These are phyloP conservation scores for Daedaleopsis sinensis DNA, from an alignment of 768 basidiomycete genomes.

Conservation along the genomic window DNA sequence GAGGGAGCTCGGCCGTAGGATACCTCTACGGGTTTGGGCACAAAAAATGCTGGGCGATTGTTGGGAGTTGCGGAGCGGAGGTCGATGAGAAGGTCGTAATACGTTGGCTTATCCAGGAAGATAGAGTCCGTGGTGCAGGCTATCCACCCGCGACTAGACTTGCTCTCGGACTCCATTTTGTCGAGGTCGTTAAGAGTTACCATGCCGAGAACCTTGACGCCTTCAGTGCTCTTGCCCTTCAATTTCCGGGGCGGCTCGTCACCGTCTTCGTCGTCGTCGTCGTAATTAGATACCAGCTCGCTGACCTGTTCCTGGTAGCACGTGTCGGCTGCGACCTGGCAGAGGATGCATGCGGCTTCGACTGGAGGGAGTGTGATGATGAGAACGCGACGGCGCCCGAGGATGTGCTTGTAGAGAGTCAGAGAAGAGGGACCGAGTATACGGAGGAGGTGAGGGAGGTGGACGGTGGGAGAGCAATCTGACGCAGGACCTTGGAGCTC, in stretches of 20 bases:
- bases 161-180: slow-evolving; percentile 56
- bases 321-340: slow-evolving; percentile 63
- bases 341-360: slow-evolving; percentile 75
- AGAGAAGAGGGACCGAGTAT: slow-evolving; percentile 79
- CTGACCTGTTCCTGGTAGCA: slow-evolving; percentile 48
- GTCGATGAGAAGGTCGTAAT: slow-evolving; percentile 83
- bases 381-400: slow-evolving; percentile 74
- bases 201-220: slow-evolving; percentile 76
- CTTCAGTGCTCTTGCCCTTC: slow-evolving; percentile 48
- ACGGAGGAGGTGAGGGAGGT: slow-evolving; percentile 74
- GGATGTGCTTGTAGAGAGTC: slow-evolving; percentile 78
- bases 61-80: slow-evolving; percentile 67
- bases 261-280: slow-evolving; percentile 8
- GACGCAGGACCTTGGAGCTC: slow-evolving; percentile 57
- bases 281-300: slow-evolving; percentile 11
- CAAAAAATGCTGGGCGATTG: slow-evolving; percentile 67
- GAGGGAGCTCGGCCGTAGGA: slow-evolving; percentile 43
- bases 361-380: slow-evolving; percentile 82
- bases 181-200: slow-evolving; percentile 77
- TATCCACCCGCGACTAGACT: slow-evolving; percentile 75
- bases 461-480: slow-evolving; percentile 57
- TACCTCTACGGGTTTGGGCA: slow-evolving; percentile 52
- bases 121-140: slow-evolving; percentile 87
- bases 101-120: slow-evolving; percentile 77
- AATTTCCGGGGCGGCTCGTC: slow-evolving; percentile 25